Evolutionary conservation across 2,329 filamentous ascomycete species (phyloP).

Genomic region (Alternaria brassicicola): DNA sequence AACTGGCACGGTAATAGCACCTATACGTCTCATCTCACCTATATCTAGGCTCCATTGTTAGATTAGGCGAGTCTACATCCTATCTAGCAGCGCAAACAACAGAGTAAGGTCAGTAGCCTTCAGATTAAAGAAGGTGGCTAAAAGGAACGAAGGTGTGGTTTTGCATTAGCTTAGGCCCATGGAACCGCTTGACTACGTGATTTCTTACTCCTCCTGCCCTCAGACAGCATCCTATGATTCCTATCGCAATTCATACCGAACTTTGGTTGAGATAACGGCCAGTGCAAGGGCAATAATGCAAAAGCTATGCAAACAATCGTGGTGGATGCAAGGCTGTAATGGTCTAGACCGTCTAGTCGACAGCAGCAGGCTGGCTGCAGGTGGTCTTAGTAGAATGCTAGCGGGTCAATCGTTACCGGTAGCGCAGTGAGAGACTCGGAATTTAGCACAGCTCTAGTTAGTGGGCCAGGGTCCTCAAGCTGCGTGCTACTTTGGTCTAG

Average conservation of each 20-base stretch:
- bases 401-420: constrained; percentile 25
- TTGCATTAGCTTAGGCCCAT: not conserved
- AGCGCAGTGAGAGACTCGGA: constrained; percentile 43
- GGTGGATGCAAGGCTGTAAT: not conserved
- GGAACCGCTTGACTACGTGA: not conserved
- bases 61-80: no score
- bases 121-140: not conserved
- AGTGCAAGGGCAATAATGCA: not conserved
- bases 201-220: not conserved
- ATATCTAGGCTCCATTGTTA: no score
- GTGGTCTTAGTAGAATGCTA: not conserved
- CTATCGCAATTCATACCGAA: not conserved
- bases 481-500: constrained; percentile 1
- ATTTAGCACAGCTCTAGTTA: constrained; percentile 40
- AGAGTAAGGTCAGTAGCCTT: not conserved
- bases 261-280: not conserved
- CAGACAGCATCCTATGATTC: not conserved
- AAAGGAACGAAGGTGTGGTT: not conserved
- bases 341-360: not conserved
- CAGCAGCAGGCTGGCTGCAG: not conserved
- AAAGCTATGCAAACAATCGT: not conserved
- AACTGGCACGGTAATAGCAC: no score
- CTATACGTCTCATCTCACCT: no score
- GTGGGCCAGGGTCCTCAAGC: constrained; percentile 43
- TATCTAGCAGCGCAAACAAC: not conserved